Percentiles rank a stretch among this genome's conserved stretches.
phyloP scores from a whole-genome alignment of 2,329 filamentous ascomycete genomes.

The Stemphylium beticola region DNA sequence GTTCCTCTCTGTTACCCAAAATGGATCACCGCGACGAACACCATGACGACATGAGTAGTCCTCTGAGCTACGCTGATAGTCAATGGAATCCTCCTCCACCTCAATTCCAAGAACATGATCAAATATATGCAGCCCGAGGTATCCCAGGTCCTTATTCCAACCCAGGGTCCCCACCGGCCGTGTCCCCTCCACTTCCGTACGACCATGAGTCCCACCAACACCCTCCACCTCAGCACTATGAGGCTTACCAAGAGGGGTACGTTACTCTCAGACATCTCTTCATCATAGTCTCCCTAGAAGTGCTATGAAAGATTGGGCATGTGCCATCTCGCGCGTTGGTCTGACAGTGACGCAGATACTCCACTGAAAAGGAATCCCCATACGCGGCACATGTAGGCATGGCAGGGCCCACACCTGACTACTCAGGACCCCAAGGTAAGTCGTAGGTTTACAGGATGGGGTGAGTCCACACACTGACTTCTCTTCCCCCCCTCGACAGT shows the following conservation, averaged over 20 bases:
- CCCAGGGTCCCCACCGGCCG: conserved; percentile 21
- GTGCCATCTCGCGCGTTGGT: not conserved
- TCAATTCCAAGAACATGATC: conserved; percentile 28
- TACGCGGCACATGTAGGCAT: conserved; percentile 13
- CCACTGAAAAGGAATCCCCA: conserved; percentile 30
- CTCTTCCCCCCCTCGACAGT: not conserved
- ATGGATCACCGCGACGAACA: conserved; percentile 25
- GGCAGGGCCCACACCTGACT: conserved; percentile 26
- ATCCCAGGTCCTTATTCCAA: conserved; percentile 11
- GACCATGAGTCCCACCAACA: conserved; percentile 21
- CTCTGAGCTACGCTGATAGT: conserved; percentile 17
- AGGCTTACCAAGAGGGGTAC: conserved; percentile 24
- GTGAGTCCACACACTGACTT: not conserved
- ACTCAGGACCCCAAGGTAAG: conserved; percentile 25
- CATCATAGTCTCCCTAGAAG: not conserved
- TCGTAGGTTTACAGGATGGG: not conserved
- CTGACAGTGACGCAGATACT: conserved; percentile 23
- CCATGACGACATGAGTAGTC: conserved; percentile 19
- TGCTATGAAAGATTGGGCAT: not conserved
- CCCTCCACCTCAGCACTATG: conserved; percentile 8
- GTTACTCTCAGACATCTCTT: conserved; percentile 5
- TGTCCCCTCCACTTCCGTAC: conserved; percentile 24
- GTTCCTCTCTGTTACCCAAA: conserved; percentile 8
- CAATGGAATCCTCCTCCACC: conserved; percentile 32
- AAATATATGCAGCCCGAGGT: conserved; percentile 17